These are phyloP conservation scores for Phytophthora capsici DNA, from an alignment of 352 stramenopile genomes.

Conservation along the genomic window DNA sequence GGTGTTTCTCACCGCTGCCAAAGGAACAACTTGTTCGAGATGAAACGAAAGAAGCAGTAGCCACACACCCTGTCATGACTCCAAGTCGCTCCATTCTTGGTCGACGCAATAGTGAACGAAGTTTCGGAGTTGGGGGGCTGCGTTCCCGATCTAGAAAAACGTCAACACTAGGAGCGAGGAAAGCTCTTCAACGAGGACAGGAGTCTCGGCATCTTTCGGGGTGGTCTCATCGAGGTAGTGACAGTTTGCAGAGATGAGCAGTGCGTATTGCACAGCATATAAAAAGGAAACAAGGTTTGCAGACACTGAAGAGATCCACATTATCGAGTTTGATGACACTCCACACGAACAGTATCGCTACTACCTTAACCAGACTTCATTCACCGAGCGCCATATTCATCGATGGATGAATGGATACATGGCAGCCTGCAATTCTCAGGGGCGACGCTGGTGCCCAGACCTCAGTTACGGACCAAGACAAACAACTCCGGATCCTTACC, in stretches of 20 bases:
- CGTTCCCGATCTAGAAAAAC: constrained; percentile 21
- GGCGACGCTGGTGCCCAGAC: constrained; percentile 34
- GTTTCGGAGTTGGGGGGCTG: constrained; percentile 16
- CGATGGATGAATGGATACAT: constrained; percentile 23
- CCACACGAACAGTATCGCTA: constrained; percentile 28
- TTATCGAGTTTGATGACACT: constrained; percentile 44
- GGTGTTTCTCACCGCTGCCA: constrained; percentile 39
- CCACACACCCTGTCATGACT: neutral
- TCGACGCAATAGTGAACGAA: constrained; percentile 23
- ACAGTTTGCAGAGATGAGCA: neutral
- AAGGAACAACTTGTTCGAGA: constrained; percentile 65
- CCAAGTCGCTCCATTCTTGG: constrained; percentile 15
- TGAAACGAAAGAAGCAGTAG: constrained; percentile 36
- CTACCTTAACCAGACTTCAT: constrained; percentile 9
- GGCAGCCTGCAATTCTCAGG: constrained; percentile 37
- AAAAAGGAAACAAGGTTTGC: too few species aligned
- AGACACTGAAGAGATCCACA: too few species aligned
- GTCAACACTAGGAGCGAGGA: constrained; percentile 18
- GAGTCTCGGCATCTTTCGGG: constrained; percentile 25
- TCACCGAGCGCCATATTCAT: constrained; percentile 7
- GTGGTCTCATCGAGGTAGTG: neutral
- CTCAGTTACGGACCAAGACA: constrained; percentile 41
- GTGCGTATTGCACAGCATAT: too few species aligned
- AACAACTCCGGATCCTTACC: constrained; percentile 40
- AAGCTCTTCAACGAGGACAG: constrained; percentile 25